Conservation (phyloP, 805 yeast species). For the Grigorovia humatica region DNA sequence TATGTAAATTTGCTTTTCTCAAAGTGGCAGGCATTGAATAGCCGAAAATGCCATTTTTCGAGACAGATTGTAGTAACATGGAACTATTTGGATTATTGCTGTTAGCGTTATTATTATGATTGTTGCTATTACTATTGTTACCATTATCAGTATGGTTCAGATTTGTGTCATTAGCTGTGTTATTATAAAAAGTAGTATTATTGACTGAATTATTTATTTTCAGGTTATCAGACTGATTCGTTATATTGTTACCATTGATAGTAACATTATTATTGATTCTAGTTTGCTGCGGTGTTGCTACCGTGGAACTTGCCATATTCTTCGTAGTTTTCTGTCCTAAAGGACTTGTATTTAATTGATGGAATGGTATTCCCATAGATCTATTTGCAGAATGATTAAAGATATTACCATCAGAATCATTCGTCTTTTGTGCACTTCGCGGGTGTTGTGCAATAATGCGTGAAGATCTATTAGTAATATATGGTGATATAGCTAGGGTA, state of each 20-base stretch:
- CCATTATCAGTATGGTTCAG: not conserved
- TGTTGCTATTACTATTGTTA: conserved; percentile 3
- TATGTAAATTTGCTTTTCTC: conserved; percentile 20
- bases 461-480: conserved; percentile 33
- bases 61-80: conserved; percentile 17
- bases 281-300: conserved; percentile 36
- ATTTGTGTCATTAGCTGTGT: not conserved
- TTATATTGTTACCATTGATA: conserved; percentile 4
- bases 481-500: conserved; percentile 63
- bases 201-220: not conserved
- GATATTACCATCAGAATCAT: not conserved
- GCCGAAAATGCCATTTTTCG: conserved; percentile 21
- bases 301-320: conserved; percentile 17
- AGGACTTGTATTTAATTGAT: conserved; percentile 18
- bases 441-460: conserved; percentile 8
- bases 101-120: not conserved
- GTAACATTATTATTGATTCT: not conserved
- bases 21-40: conserved; percentile 24
- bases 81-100: conserved; percentile 5
- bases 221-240: not conserved
- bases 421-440: conserved; percentile 5
- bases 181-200: not conserved
- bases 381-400: not conserved
- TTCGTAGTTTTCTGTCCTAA: conserved; percentile 15
- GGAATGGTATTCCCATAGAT: conserved; percentile 4